Evolutionary conservation across 176 grass and related monocot species (phyloP), one percentile per base, ranked within the genome.

Genomic region (Calamus simplicifolius): DNA sequence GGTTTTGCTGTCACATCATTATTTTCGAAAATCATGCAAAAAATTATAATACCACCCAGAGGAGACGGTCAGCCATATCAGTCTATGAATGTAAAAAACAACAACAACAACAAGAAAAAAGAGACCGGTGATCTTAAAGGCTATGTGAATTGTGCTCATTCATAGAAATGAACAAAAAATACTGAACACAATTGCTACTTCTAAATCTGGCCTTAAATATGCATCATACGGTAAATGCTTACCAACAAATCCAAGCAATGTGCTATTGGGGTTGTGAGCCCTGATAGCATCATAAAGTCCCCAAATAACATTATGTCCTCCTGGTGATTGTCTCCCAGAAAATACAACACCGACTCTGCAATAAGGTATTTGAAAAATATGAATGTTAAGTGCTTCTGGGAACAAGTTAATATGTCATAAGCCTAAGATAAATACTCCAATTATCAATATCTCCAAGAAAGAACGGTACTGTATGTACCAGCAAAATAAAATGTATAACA

Each of bases 251-350:
- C 93, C 93, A 73, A 92, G 80, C 80, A 98, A 76, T 68, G 77
- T 82, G 71, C 93, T 92, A 43, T 81, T 88, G 3, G n/a, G 50
- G 48, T 98, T 98, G 81, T 98, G 93, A 71, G 88, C 75, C 68
- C 92, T 98, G 67, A 98, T 89, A 67, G 93, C 88, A 16, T 89
- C 76, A 68, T 81, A 56, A 60, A 98, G 81, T 27, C 93, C n/a
- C 93, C 93, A 98, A 62, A 98, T 63, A 13, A 98, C 84, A 81
- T 98, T 98, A 67, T 98, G 93, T 18, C 93, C 93, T 71, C 93
- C 93, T 23, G 93, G 93, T 19, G 93, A 98, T 54, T 98, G 93
- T 58, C 93, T 92, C 28, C 93, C 93, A 66, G 84, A 98, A 76
- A 92, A 98, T 35, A 98, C 93, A 74, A 92, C 62, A 63, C 88